Conservation (phyloP, 2,329 filamentous ascomycete species). For the Neopestalotiopsis sp. region DNA sequence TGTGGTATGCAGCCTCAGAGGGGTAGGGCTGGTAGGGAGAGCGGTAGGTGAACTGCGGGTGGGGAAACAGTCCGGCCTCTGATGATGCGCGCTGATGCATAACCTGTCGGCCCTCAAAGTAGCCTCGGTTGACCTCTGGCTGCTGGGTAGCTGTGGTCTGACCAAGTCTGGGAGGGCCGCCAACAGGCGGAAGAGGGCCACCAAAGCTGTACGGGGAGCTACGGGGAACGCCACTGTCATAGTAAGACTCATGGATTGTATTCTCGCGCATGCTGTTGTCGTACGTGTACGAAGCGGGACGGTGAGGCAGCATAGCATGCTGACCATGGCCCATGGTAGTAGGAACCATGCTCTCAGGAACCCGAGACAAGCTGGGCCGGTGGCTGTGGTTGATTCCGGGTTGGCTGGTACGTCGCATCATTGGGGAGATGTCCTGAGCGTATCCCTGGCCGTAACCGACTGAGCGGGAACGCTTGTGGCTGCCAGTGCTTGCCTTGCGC, state of each 20-base stretch:
- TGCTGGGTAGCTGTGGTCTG: conserved; percentile 26
- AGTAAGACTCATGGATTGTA: conserved; percentile 35
- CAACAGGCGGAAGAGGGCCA: conserved; percentile 27
- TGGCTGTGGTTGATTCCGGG: conserved; percentile 24
- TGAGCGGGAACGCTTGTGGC: conserved; percentile 43
- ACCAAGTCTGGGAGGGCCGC: conserved; percentile 29
- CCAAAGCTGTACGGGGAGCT: conserved; percentile 27
- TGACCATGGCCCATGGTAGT: conserved; percentile 28
- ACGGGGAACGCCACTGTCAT: conserved; percentile 23
- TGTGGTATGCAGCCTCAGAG: conserved; percentile 24
- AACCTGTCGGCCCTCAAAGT: conserved; percentile 27
- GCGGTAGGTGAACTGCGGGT: conserved; percentile 27
- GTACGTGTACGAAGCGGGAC: conserved; percentile 26
- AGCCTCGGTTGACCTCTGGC: conserved; percentile 26
- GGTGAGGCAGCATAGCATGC: conserved; percentile 32
- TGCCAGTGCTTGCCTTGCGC: conserved; percentile 29
- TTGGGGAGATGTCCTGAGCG: conserved; percentile 28
- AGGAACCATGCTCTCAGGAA: conserved; percentile 26
- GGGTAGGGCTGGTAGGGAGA: conserved; percentile 25
- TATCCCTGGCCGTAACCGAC: conserved; percentile 30
- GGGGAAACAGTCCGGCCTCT: conserved; percentile 28
- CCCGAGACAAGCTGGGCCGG: conserved; percentile 16
- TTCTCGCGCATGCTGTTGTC: conserved; percentile 42
- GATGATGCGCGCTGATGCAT: conserved; percentile 38
- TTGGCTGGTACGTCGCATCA: conserved; percentile 35